Percentiles rank a stretch among this genome's conserved stretches.
Evolutionary conservation across 208 protist species (phyloP).

Genomic region (Leishmania braziliensis): DNA sequence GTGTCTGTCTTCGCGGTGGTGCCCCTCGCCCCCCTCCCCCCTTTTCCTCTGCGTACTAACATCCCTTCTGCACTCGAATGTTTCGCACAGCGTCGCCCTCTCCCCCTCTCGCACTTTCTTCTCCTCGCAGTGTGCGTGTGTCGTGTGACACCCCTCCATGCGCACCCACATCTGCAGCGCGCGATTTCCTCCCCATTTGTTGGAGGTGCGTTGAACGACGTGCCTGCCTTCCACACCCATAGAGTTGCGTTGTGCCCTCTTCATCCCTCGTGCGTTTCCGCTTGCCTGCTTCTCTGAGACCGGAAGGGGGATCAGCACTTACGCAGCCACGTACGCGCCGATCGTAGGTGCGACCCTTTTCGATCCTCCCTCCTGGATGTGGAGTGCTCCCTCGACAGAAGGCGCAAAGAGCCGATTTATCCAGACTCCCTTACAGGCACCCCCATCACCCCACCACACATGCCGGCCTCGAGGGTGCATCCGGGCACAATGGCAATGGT

Average conservation of each 20-base stretch:
- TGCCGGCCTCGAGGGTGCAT: background rate
- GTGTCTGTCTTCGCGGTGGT: too few species aligned
- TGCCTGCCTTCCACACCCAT: background rate
- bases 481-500: constrained; percentile 13
- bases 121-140: background rate
- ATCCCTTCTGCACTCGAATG: background rate
- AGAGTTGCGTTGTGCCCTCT: background rate
- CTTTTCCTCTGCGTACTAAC: background rate
- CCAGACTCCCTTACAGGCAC: background rate
- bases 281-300: background rate
- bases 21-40: too few species aligned
- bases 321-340: background rate
- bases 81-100: too few species aligned
- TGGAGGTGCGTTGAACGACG: too few species aligned
- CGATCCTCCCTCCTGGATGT: background rate
- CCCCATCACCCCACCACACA: background rate
- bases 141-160: too few species aligned
- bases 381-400: background rate
- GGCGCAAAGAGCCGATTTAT: too few species aligned
- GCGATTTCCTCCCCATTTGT: background rate
- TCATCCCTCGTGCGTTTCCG: background rate
- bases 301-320: background rate
- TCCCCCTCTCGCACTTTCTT: too few species aligned
- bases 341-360: background rate
- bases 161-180: background rate